A percentile compares a stretch with the other conserved stretches of the same genome.
Evolutionary conservation across 176 grass and related monocot genomes (phyloP).

Genomic region (Phragmites australis): DNA sequence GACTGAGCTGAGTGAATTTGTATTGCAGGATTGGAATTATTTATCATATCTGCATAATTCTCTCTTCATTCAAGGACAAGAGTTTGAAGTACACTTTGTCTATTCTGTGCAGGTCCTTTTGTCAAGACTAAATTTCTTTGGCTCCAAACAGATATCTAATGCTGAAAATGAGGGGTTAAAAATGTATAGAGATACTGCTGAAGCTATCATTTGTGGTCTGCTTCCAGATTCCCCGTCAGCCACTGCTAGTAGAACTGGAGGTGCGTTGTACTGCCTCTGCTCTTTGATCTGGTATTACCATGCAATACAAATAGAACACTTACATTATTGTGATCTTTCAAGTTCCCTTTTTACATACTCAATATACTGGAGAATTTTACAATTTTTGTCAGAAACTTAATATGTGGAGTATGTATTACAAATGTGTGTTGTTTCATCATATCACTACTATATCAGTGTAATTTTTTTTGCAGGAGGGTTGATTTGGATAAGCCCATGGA

Average conservation of each 20-base stretch:
- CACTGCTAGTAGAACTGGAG: conserved; percentile 80
- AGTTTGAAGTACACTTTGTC: conserved; percentile 30
- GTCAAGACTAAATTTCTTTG: conserved; percentile 91
- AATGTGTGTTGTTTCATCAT: conserved; percentile 20
- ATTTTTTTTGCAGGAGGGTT: conserved; percentile 68
- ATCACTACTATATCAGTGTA: background rate
- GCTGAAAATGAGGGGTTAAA: conserved; percentile 79
- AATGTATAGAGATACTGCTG: conserved; percentile 85
- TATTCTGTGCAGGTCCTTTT: conserved; percentile 72
- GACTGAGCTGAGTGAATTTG: conserved; percentile 4
- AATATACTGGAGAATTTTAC: background rate
- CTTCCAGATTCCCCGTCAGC: conserved; percentile 96
- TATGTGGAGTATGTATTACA: conserved; percentile 4
- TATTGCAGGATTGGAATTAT: background rate
- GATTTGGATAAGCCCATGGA: conserved; percentile 84
- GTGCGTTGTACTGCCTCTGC: conserved; percentile 42
- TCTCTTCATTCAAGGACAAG: conserved; percentile 8
- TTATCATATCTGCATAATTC: background rate
- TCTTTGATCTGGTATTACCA: conserved; percentile 21
- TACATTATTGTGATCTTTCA: background rate
- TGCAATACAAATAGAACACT: background rate
- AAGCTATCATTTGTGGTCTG: conserved; percentile 88
- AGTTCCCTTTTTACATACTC: background rate
- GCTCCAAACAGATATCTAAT: conserved; percentile 78
- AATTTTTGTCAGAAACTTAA: background rate